Evolutionary conservation across 2,329 filamentous ascomycete species (phyloP).

Genomic region (Aphanoascus verrucosus): DNA sequence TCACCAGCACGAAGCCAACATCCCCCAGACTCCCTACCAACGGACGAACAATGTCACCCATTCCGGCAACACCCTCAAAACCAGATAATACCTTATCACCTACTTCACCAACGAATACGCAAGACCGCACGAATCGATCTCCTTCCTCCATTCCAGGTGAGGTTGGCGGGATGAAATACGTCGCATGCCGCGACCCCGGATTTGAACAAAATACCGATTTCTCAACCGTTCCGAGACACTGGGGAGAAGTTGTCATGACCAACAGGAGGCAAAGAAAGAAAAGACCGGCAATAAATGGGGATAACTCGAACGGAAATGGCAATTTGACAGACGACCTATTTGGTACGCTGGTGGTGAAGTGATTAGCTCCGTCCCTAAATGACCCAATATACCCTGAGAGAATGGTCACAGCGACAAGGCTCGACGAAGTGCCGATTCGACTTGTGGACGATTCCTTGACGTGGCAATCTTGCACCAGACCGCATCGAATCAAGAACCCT

Average conservation of each 20-base stretch:
- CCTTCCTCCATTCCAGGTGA: conserved; percentile 15
- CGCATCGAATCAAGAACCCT: too few species aligned
- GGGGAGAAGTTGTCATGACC: conserved; percentile 37
- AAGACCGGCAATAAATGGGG: conserved; percentile 1
- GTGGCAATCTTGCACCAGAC: too few species aligned
- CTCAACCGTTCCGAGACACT: conserved; percentile 31
- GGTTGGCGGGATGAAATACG: conserved; percentile 15
- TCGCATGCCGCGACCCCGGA: conserved; percentile 12
- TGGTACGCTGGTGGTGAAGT: conserved; percentile 29
- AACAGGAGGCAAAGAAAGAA: conserved; percentile 26
- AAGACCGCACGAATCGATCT: conserved; percentile 11
- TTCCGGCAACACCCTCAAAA: neutral
- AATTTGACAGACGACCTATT: conserved; percentile 29
- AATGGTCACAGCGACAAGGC: too few species aligned
- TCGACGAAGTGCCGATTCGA: too few species aligned
- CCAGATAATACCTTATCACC: neutral
- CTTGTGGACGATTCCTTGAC: too few species aligned
- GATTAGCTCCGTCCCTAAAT: neutral
- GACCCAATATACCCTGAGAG: too few species aligned
- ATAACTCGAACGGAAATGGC: neutral
- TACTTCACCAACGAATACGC: conserved; percentile 7
- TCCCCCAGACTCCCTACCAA: conserved; percentile 20
- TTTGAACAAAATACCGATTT: conserved; percentile 3
- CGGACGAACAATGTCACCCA: conserved; percentile 6
- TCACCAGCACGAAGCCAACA: conserved; percentile 14